A percentile compares a stretch with the other conserved stretches of the same genome.
These are phyloP conservation scores for Mycena pura DNA, from an alignment of 768 basidiomycete species.

Conservation along the genomic window DNA sequence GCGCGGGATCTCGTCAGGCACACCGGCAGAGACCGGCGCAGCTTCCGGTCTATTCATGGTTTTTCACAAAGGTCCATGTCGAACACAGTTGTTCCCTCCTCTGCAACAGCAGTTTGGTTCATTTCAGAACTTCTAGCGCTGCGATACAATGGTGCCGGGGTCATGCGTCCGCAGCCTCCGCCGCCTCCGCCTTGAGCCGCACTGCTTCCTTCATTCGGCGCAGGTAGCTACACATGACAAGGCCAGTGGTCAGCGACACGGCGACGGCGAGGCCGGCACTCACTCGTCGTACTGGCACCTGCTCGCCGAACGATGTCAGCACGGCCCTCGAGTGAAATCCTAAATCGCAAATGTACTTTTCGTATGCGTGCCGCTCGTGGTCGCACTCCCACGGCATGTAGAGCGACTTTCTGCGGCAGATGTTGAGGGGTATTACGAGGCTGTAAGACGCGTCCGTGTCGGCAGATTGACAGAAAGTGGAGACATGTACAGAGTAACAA, in stretches of 20 bases:
- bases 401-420: constrained; percentile 77
- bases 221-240: constrained; percentile 63
- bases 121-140: constrained; percentile 11
- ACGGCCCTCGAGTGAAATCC: background rate
- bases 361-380: constrained; percentile 84
- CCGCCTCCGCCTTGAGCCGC: constrained; percentile 63
- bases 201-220: constrained; percentile 87
- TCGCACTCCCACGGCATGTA: constrained; percentile 96
- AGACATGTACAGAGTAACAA: background rate
- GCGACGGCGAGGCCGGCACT: constrained; percentile 37
- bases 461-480: background rate
- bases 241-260: background rate
- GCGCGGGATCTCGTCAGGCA: too few species aligned
- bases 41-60: too few species aligned
- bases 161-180: constrained; percentile 32
- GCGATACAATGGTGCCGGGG: background rate
- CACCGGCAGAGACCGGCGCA: too few species aligned
- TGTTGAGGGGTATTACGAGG: constrained; percentile 85
- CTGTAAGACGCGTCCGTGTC: constrained; percentile 45
- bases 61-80: too few species aligned
- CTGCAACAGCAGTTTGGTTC: too few species aligned
- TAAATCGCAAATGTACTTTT: constrained; percentile 60
- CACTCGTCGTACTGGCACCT: constrained; percentile 98
- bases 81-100: too few species aligned
- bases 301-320: background rate